A percentile compares a stretch with the other conserved stretches of the same genome.
These are phyloP conservation scores for Lentithecium fluviatile DNA, from an alignment of 495 filamentous ascomycete genomes.

Conservation along the genomic window DNA sequence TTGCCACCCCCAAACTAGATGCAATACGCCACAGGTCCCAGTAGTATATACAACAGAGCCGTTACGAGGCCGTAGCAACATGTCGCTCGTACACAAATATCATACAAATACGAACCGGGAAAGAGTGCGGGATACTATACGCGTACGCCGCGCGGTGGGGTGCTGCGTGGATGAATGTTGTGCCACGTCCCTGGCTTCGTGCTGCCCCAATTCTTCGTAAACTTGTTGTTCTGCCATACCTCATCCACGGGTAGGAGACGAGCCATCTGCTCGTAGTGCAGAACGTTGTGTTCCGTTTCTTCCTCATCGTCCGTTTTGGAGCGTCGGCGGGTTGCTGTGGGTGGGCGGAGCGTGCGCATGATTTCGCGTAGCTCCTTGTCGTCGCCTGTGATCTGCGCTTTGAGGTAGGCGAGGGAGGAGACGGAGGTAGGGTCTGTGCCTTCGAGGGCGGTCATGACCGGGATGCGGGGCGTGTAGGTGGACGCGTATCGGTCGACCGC, in stretches of 20 bases:
- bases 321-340: neutral
- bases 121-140: neutral
- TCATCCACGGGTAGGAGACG: slow-evolving; percentile 22
- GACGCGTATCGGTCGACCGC: slow-evolving; percentile 61
- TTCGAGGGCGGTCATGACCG: slow-evolving; percentile 72
- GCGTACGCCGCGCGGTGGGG: neutral
- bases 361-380: slow-evolving; percentile 73
- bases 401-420: slow-evolving; percentile 62
- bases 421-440: slow-evolving; percentile 36
- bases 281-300: neutral
- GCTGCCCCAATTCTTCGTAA: slow-evolving; percentile 11
- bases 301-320: slow-evolving; percentile 7
- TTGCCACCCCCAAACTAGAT: too few relatives aligned
- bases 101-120: too few relatives aligned
- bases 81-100: too few relatives aligned
- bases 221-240: slow-evolving; percentile 5
- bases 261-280: slow-evolving; percentile 25
- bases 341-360: slow-evolving; percentile 52
- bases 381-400: slow-evolving; percentile 77
- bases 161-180: neutral
- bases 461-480: slow-evolving; percentile 67
- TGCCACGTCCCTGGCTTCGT: neutral
- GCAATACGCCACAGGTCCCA: too few relatives aligned
- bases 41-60: too few relatives aligned
- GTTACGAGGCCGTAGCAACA: too few relatives aligned